A percentile compares a stretch with the other conserved stretches of the same genome.
phyloP scores from a whole-genome alignment of 805 yeast species.

The Candida fluviatilis region DNA sequence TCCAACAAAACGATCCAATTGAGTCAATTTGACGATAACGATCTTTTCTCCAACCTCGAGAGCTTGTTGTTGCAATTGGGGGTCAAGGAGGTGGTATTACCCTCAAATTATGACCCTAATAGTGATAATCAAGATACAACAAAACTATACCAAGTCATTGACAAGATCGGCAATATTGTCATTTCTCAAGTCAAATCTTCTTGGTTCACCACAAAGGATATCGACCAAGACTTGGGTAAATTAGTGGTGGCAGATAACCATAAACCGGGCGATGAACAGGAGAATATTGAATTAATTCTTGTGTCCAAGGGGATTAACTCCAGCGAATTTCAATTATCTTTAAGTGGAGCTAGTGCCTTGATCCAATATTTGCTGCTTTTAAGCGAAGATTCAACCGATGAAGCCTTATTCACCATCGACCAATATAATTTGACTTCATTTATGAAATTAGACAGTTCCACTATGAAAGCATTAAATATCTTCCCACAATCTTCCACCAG shows the following conservation, averaged over 20 bases:
- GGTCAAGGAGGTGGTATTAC: conserved; percentile 76
- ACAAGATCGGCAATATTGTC: conserved; percentile 69
- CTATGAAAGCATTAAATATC: conserved; percentile 80
- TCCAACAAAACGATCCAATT: conserved; percentile 63
- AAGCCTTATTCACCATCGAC: conserved; percentile 53
- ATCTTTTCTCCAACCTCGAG: conserved; percentile 80
- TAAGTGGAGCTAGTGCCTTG: conserved; percentile 65
- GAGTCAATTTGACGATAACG: conserved; percentile 82
- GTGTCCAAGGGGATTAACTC: conserved; percentile 50
- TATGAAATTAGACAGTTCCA: conserved; percentile 89
- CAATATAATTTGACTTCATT: conserved; percentile 71
- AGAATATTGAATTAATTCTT: conserved; percentile 38
- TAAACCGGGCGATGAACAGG: conserved; percentile 23
- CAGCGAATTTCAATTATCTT: conserved; percentile 46
- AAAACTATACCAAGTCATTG: conserved; percentile 68
- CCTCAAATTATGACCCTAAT: conserved; percentile 33
- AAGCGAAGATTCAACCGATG: conserved; percentile 45
- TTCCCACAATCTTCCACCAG: conserved; percentile 51
- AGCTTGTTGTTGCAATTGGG: conserved; percentile 84
- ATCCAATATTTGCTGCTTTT: conserved; percentile 64
- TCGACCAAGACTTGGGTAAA: conserved; percentile 74
- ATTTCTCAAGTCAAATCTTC: conserved; percentile 55
- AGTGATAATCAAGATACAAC: conserved; percentile 50
- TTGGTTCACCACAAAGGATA: conserved; percentile 60
- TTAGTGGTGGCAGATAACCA: conserved; percentile 41